Base-by-base conservation (phyloP, 441 rosid genomes). In the Euphorbia corollata region DNA sequence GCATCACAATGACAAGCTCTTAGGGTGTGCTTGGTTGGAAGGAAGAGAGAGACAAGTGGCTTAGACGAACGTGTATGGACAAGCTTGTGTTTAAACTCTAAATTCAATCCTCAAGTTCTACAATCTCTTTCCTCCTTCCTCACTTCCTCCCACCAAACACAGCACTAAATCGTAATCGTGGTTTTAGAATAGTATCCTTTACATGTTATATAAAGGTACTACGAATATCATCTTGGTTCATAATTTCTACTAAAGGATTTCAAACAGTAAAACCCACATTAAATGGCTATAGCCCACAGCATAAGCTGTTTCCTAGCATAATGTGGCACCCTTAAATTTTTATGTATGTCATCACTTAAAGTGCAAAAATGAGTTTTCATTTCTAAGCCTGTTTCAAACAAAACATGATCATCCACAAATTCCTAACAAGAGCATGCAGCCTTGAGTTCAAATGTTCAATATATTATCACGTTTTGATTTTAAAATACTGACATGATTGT, bases 371-470 rank as follows among this genome's bases (percentile, higher is more conserved):
- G 64, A 38, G 19, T 20, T 63, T 63, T 15, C 11, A 22, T 53
- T 27, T 47, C 56, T 13, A 34, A 65, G 22, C 27, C 45, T 64
- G 19, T 51, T 64, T 50, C 55, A n/a, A 65, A 51, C 41, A 48
- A 65, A 51, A 51, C 43, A 8, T 32, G 48, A 51, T 65, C 30
- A 4, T 51, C 59, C 59, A 51, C 6, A n/a, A 63, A 1, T 34
- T 19, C 34, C 19, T 32, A 59, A 65, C 59, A 32, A 65, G 7
- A 64, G 8, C 18, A 54, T 54, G 30, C 10, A 27, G 34, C 18
- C 19, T 50, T 6, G 18, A 19, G 22, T 39, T 11, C 20, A 4
- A 15, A 27, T n/a, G 39, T 48, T 27, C 41, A 27, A 16, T 64
- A 30, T 5, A 34, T 18, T 51, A 43, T 51, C 24, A 51, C 1